Conservation (phyloP, 2,329 filamentous ascomycete genomes). For the Colletotrichum paranaense region DNA sequence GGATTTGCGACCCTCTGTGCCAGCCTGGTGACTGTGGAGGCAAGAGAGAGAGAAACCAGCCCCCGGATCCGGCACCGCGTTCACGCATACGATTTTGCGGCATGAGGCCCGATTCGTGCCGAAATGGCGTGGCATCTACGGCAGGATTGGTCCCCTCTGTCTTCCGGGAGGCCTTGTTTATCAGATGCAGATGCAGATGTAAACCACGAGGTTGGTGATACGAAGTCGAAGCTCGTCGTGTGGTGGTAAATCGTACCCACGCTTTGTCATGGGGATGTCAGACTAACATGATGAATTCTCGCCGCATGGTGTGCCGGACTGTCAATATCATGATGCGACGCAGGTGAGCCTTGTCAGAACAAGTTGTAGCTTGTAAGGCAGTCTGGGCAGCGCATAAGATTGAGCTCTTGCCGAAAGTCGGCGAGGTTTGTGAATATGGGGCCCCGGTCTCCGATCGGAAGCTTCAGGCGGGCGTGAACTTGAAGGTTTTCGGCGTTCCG, state of each 20-base stretch:
- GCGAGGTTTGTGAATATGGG: not conserved
- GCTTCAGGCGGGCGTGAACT: not conserved
- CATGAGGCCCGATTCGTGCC: not conserved
- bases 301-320: not conserved
- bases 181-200: not conserved
- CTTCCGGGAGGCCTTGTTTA: not conserved
- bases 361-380: no score
- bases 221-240: conserved; percentile 7
- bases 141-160: not conserved
- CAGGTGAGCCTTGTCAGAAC: not conserved
- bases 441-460: not conserved
- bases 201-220: conserved; percentile 13
- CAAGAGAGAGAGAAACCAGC: not conserved
- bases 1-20: not conserved
- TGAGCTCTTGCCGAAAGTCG: not conserved
- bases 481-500: not conserved
- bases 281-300: no score
- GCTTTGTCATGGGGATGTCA: not conserved
- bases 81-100: conserved; percentile 10
- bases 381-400: not conserved
- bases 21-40: no score
- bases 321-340: not conserved
- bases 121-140: not conserved
- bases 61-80: conserved; percentile 15
- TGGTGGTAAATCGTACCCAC: not conserved